Evolutionary conservation across 2,329 filamentous ascomycete species (phyloP), one percentile per base, ranked within the genome.

Genomic region (Monosporascus sp.): DNA sequence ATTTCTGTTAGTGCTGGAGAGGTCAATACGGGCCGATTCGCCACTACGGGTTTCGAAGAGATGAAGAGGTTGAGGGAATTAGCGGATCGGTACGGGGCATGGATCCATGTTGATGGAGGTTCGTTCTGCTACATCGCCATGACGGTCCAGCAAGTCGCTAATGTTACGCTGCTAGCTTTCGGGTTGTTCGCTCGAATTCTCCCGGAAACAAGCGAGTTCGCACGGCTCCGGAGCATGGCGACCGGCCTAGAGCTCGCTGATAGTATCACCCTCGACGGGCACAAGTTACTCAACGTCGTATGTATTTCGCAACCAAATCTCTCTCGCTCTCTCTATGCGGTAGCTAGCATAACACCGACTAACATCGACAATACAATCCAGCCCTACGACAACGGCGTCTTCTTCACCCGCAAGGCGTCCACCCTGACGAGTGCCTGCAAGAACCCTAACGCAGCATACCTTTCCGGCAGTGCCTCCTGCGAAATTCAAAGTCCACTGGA

Each of bases 311-410:
- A 51, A 37, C 27, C 39, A 37, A 44, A 37, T 44, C 14, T 24
- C 38, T 48, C 22, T 49, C 11, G 14, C 41, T 41, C 25, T 41
- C 25, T 37, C 17, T 18, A 20, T 14, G n/a, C n/a, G 27, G 11
- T 50, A 55, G 48, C 17, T 6, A 31, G 46, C 24, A 46, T 47
- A n/a, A 51, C 46, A 22, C 14, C 24, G 45, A 52, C 43, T 22
- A 37, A 39, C 25, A 20, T 18, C 11, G 15, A 31, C 22, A 11
- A 9, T 11, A 18, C 37, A 25, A 18, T 6, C 8, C 50, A 85
- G 79, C 92, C 93, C 0, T 97, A 97, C 63, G 93, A 97, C 69
- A 92, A 87, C 63, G 93, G 92, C 44, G 87, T 97, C 70, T 95
- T 96, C 77, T 82, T 96, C 61, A 90, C 85, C 49, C 82, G 84